phyloP scores from a whole-genome alignment of 345 rosid species.

The Citrus unshiu region DNA sequence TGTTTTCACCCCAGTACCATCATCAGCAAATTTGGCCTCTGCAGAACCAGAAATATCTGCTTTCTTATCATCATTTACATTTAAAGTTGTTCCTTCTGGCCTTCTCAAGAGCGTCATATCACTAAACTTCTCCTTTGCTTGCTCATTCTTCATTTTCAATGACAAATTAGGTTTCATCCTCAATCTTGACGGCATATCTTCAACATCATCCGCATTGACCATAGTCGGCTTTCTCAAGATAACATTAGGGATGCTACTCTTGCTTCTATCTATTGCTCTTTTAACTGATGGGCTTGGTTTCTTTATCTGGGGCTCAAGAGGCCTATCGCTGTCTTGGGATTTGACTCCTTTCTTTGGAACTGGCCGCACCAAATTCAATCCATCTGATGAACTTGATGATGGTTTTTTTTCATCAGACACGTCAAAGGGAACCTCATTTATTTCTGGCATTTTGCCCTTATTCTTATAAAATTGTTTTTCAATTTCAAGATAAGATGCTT shows the following conservation, averaged over 20 bases:
- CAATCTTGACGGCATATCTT: conserved; percentile 54
- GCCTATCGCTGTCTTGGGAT: conserved; percentile 43
- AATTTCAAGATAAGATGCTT: conserved; percentile 65
- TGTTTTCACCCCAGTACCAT: conserved; percentile 8
- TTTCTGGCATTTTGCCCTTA: conserved; percentile 60
- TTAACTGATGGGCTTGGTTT: conserved; percentile 38
- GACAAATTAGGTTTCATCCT: conserved; percentile 67
- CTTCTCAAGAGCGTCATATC: conserved; percentile 75
- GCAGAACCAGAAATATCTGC: conserved; percentile 20
- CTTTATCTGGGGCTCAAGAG: conserved; percentile 26
- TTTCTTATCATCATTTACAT: conserved; percentile 16
- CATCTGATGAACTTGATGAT: conserved; percentile 36
- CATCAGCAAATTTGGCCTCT: conserved; percentile 4
- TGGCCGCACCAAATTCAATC: conserved; percentile 68
- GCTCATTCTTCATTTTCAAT: conserved; percentile 53
- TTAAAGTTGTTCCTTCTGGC: conserved; percentile 37
- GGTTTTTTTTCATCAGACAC: conserved; percentile 39
- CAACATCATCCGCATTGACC: conserved; percentile 48
- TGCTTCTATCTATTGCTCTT: conserved; percentile 35
- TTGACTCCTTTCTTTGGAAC: conserved; percentile 64
- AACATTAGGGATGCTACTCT: conserved; percentile 69
- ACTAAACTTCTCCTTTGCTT: conserved; percentile 57
- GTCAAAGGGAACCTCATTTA: conserved; percentile 68
- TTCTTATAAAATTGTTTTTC: conserved; percentile 78
- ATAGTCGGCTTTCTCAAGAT: conserved; percentile 73